Evolutionary conservation across 352 stramenopile genomes (phyloP), one percentile per base, ranked within the genome.

Genomic region (Phytophthora pistaciae): DNA sequence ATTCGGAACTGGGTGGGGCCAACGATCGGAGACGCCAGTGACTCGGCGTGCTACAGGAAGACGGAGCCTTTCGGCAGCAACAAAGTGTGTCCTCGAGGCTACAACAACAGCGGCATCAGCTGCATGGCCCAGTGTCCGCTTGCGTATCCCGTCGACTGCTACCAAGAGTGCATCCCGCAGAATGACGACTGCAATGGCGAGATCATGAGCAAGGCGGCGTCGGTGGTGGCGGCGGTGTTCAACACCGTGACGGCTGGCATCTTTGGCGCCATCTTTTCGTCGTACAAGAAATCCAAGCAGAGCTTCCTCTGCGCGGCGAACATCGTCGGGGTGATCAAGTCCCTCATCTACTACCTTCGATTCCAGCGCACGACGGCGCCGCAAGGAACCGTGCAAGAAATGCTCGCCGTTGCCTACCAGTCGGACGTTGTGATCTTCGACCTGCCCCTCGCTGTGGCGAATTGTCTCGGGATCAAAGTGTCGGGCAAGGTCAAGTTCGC

Each of bases 81-180:
- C 18, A 60, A 75, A 46, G 55, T 50, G 13, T 80, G 73, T 31
- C 69, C 73, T 11, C 40, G 68, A 49, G 73, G 73, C 1, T 80
- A 80, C 49, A 69, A n/a, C 18, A 31, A 38, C 7, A 58, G 77
- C 13, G 52, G 64, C 7, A 21, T 69, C 1, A 77, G 60, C 38
- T 80, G 73, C 46, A 49, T 77, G 7, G 68, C 75, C 27, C 68
- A 88, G 56, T 91, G 83, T 65, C 83, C 83, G 5, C 55, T 91
- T 25, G 72, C 87, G 49, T 91, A 91, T 60, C 84, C 84, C 0
- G 84, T 91, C 6, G 67, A 79, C 23, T 92, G 84, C 40, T 81
- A 67, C 44, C 77, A 79, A 66, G 80, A 92, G 63, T 92, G 84
- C 42, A 70, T 91, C 46, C 84, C 78, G 2, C 80, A 89, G 55